Evolutionary conservation across 2,329 filamentous ascomycete species (phyloP), one percentile per base, ranked within the genome.

Genomic region (Phoma sp.): DNA sequence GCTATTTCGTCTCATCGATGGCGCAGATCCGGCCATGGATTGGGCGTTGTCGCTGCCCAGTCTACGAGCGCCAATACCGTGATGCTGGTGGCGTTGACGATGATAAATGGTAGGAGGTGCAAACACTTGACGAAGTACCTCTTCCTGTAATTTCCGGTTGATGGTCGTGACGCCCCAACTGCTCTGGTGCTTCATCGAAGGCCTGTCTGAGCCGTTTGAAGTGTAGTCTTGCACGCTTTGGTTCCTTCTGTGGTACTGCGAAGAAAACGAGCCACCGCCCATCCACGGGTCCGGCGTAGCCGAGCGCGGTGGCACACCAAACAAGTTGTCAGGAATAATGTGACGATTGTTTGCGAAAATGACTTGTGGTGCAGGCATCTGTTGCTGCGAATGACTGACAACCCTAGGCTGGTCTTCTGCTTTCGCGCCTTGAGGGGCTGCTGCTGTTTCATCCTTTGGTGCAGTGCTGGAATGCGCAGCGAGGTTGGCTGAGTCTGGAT

Each of bases 311-410:
- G 86, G 81, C 15, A 87, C 81, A 47, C 87, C 85, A 42, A 97
- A 88, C 23, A 97, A 82, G 66, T 90, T 91, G 38, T 91, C 87
- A 1, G 93, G 93, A 34, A 97, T 87, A 53, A 98, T 96, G 70
- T 98, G 93, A 60, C 89, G 86, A 71, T 98, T 98, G 72, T 97
- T 93, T 68, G 93, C 91, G 57, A 97, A 92, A 0, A 95, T 92
- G 39, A 98, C 93, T 33, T 95, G 93, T 2, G 93, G 93, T 25
- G 96, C 86, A 18, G 89, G 84, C 28, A 86, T 83, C 29, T 85
- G 84, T 51, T 90, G 84, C 56, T 96, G 83, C 11, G 91, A 96
- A 72, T 96, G 92, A 67, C 86, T 88, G 56, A 88, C 82, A 40
- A 87, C 80, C 40, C 86, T 66, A 26, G 66, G 66, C 29, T 59